Conservation (phyloP, 495 filamentous ascomycete species). For the Aspergillus olivimuriae region DNA sequence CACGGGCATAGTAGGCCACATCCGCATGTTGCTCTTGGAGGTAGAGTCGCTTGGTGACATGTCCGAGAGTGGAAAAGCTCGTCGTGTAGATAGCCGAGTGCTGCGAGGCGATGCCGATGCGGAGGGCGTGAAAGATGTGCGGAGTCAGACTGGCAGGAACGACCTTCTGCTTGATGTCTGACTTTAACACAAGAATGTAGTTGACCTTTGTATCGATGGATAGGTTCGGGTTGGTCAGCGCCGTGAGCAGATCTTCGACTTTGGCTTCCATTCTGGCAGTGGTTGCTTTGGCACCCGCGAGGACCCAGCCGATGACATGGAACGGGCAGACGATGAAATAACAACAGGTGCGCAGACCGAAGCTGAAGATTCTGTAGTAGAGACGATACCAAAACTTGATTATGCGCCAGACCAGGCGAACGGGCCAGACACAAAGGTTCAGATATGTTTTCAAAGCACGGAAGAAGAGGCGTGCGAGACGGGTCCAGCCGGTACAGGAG, state of each 20-base stretch:
- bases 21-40: conserved; percentile 72
- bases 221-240: conserved; percentile 60
- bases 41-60: conserved; percentile 73
- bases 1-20: conserved; percentile 55
- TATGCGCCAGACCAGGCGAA: too few relatives aligned
- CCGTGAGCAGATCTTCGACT: conserved; percentile 52
- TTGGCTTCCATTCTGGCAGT: conserved; percentile 39
- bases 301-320: too few relatives aligned
- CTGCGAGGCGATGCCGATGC: conserved; percentile 61
- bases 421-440: too few relatives aligned
- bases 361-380: too few relatives aligned
- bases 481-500: too few relatives aligned
- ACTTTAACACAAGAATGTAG: conserved; percentile 67
- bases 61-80: conserved; percentile 78
- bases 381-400: too few relatives aligned
- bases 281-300: too few relatives aligned
- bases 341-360: too few relatives aligned
- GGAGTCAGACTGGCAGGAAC: conserved; percentile 68
- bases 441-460: too few relatives aligned
- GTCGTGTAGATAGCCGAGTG: conserved; percentile 62
- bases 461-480: too few relatives aligned
- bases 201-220: conserved; percentile 65
- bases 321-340: too few relatives aligned
- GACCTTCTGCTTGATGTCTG: conserved; percentile 81
- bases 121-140: conserved; percentile 67